Evolutionary conservation across 2,329 filamentous ascomycete species (phyloP), one percentile per base, ranked within the genome.

Genomic region (Phaeosphaeria sp.): DNA sequence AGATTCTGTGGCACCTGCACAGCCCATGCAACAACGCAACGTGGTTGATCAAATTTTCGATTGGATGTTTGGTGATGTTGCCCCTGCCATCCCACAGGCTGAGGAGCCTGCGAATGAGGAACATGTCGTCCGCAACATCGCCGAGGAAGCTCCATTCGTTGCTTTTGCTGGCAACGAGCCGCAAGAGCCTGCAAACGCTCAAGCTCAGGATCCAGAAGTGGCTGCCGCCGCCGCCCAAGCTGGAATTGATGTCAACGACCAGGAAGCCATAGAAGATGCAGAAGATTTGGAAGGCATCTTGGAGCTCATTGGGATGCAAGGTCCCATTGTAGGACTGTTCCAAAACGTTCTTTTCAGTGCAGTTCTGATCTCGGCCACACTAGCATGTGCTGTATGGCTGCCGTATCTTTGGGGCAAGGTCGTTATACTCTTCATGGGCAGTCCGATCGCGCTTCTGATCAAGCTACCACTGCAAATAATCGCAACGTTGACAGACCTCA

Each of bases 231-330:
- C 86, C n/a, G 84, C 84, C 20, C 87, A 86, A 49, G 88, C 86
- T 17, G 90, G 85, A 8, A 80, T 94, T 36, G 92, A 97, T 67
- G 71, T 80, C 13, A 86, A 88, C 46, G 86, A 89, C 53, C 84
- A 87, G 53, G 89, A 91, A 65, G 90, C 89, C 9, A 85, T 92
- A 43, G 91, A 93, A 59, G 80, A 97, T 65, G 91, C 91, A 9
- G 95, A 99, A 77, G 95, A 99, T 72, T 87, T 99, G 17, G 95
- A 99, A 74, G 95, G 95, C 0, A 91, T 99, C 51, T 88, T 99
- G 82, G 95, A 99, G 75, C 86, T 99, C 17, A 90, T 99, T 57
- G 95, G 95, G 39, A 96, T 99, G 91, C 92, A 96, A 71, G 95
- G 95, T 0, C 95, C 95, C 0, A 83, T 99, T 2, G 89, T 90